These are phyloP conservation scores for Penicillium pancosmium DNA, from an alignment of 495 filamentous ascomycete species.

Conservation along the genomic window DNA sequence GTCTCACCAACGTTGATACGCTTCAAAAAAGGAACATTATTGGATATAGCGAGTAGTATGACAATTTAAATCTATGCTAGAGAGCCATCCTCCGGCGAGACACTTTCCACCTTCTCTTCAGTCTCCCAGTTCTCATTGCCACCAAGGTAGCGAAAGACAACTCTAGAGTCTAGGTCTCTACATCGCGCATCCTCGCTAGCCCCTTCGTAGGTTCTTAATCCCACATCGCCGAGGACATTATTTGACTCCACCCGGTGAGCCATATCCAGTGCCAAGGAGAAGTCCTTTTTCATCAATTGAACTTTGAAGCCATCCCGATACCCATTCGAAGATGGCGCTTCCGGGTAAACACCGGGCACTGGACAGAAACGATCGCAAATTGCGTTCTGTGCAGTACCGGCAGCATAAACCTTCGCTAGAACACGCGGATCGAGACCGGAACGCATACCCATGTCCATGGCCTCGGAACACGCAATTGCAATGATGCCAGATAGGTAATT, in stretches of 20 bases:
- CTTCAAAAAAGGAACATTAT: too few species aligned
- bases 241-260: constrained; percentile 46
- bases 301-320: constrained; percentile 56
- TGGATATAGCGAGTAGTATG: too few species aligned
- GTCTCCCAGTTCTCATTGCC: constrained; percentile 50
- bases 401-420: constrained; percentile 49
- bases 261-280: constrained; percentile 51
- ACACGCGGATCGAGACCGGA: constrained; percentile 52
- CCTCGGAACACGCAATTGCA: constrained; percentile 54
- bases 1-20: too few species aligned
- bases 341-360: constrained; percentile 51
- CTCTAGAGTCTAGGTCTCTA: constrained; percentile 52
- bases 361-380: constrained; percentile 55
- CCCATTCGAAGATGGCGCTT: constrained; percentile 49
- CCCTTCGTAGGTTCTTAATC: constrained; percentile 49
- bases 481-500: constrained; percentile 58
- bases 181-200: constrained; percentile 48
- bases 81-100: not conserved
- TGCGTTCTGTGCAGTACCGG: constrained; percentile 53
- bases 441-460: constrained; percentile 57
- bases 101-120: not conserved
- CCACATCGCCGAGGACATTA: constrained; percentile 42
- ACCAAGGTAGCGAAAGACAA: constrained; percentile 55
- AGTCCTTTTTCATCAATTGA: constrained; percentile 57
- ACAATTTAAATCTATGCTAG: too few species aligned